These are phyloP conservation scores for Plasmodium berghei DNA, from an alignment of 169 alveolate genomes.

Conservation along the genomic window DNA sequence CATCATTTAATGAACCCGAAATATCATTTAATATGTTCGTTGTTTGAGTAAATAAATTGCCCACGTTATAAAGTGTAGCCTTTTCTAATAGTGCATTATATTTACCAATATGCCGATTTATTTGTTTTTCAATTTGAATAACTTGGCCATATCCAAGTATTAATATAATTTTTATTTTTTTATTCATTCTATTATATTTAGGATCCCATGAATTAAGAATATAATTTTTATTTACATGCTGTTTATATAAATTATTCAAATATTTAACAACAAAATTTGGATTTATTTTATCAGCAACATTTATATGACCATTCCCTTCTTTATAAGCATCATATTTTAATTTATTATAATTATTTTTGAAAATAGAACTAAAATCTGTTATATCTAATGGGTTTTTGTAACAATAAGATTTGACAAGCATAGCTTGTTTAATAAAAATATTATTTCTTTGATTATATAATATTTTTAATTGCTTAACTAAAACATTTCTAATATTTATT, in stretches of 20 bases:
- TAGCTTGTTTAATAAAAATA: constrained; percentile 21
- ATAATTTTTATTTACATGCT: constrained; percentile 74
- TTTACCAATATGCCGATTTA: neutral
- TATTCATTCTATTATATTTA: constrained; percentile 40
- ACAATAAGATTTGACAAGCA: constrained; percentile 28
- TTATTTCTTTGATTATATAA: constrained; percentile 20
- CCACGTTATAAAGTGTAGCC: constrained; percentile 3
- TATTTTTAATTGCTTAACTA: constrained; percentile 19
- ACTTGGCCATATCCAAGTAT: constrained; percentile 38
- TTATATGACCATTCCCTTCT: neutral
- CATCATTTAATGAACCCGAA: neutral
- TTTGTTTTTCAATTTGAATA: constrained; percentile 24
- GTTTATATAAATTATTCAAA: constrained; percentile 45
- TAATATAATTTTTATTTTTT: constrained; percentile 69
- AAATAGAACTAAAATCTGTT: neutral
- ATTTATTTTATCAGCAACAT: neutral
- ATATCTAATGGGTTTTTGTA: constrained; percentile 15
- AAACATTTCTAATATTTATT: constrained; percentile 13
- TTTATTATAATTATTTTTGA: neutral
- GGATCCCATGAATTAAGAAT: constrained; percentile 8
- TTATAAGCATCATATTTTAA: constrained; percentile 12
- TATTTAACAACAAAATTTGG: neutral
- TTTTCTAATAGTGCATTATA: constrained; percentile 33
- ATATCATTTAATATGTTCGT: constrained; percentile 24
- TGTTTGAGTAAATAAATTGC: constrained; percentile 11